Conservation (phyloP, 2,329 filamentous ascomycete genomes). For the Fusarium cyanostomum region DNA sequence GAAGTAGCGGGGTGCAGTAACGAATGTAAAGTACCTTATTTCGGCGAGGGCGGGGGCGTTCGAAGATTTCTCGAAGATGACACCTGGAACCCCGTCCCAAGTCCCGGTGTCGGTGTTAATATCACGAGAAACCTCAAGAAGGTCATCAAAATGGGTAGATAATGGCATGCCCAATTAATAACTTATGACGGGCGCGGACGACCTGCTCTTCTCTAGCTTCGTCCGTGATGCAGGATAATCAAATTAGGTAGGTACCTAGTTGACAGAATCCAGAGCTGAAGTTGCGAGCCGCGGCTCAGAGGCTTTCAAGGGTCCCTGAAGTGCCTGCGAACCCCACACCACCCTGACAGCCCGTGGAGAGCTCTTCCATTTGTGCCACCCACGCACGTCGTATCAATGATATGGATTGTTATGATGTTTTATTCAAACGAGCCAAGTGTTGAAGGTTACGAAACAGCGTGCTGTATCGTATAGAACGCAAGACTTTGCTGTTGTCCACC, state of each 20-base stretch:
- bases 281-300: conserved; percentile 8
- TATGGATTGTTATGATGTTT: neutral
- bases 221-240: neutral
- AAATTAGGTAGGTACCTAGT: too few relatives aligned
- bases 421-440: neutral
- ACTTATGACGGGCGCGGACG: too few relatives aligned
- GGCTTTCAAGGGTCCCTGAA: conserved; percentile 2
- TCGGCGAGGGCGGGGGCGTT: neutral
- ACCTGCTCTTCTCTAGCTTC: too few relatives aligned
- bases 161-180: too few relatives aligned
- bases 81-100: neutral
- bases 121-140: neutral
- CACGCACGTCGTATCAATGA: conserved; percentile 2
- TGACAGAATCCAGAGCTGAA: neutral
- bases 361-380: neutral
- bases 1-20: neutral
- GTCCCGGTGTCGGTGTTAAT: neutral
- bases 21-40: neutral
- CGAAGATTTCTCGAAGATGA: conserved; percentile 1
- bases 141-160: neutral
- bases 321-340: conserved; percentile 4
- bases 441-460: neutral
- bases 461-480: too few relatives aligned
- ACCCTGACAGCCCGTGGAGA: neutral
- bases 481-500: too few relatives aligned